A percentile compares a stretch with the other conserved stretches of the same genome.
phyloP scores from a whole-genome alignment of 225 moss, liverwort and hornwort genomes.

The Pleurozium schreberi region DNA sequence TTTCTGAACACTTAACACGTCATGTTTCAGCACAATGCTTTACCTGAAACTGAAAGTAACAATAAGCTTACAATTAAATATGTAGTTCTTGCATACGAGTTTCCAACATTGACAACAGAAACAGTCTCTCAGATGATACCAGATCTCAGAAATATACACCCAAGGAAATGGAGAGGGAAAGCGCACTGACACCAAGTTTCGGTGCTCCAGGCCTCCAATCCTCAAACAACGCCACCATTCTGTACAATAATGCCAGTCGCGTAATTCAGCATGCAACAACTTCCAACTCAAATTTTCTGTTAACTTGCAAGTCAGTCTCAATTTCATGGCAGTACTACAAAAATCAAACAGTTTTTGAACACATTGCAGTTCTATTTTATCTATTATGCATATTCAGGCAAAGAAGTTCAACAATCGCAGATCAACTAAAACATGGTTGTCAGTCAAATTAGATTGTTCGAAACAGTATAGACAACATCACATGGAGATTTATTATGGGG shows the following conservation, averaged over 20 bases:
- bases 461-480: neutral
- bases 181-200: constrained; percentile 7
- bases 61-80: neutral
- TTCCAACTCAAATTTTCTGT: neutral
- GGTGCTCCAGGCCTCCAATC: constrained; percentile 31
- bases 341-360: neutral
- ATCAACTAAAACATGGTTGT: neutral
- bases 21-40: constrained; percentile 7
- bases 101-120: neutral
- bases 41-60: neutral
- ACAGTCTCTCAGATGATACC: neutral
- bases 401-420: neutral
- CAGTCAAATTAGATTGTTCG: neutral
- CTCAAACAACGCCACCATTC: constrained; percentile 16
- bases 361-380: neutral
- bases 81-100: neutral
- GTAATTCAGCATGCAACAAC: neutral
- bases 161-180: neutral
- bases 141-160: neutral
- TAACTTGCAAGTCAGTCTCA: neutral
- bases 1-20: constrained; percentile 28
- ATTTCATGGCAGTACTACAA: neutral
- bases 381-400: neutral
- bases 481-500: neutral
- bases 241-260: neutral